phyloP scores from a whole-genome alignment of 202 grass and related monocot species.

The Setaria viridis region DNA sequence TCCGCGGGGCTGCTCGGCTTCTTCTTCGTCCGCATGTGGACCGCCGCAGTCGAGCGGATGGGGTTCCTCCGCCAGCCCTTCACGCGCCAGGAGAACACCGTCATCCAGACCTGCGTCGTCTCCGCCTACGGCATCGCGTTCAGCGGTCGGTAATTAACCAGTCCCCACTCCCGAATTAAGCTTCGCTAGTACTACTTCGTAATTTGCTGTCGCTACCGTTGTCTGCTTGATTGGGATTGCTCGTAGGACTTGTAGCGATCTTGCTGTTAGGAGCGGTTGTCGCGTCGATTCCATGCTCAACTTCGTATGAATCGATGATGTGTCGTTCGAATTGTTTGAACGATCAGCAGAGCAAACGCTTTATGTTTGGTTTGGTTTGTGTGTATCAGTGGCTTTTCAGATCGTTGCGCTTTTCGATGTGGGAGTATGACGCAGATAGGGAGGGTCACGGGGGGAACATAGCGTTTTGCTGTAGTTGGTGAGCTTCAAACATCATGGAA shows the following conservation, averaged over 20 bases:
- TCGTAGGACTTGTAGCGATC: not conserved
- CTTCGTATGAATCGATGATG: not conserved
- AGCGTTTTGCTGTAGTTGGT: constrained; percentile 42
- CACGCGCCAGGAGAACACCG: constrained; percentile 93
- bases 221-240: not conserved
- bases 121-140: constrained; percentile 80
- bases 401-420: not conserved
- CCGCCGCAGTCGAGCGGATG: constrained; percentile 55
- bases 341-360: constrained; percentile 29
- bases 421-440: constrained; percentile 3
- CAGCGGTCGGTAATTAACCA: constrained; percentile 62
- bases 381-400: not conserved
- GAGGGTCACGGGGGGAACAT: constrained; percentile 6
- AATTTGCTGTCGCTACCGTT: not conserved
- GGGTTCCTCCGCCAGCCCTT: constrained; percentile 71
- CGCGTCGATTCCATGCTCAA: constrained; percentile 16
- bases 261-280: not conserved
- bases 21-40: constrained; percentile 86
- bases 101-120: constrained; percentile 94
- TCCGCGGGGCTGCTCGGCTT: constrained; percentile 68
- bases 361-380: constrained; percentile 22
- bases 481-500: constrained; percentile 31
- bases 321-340: constrained; percentile 10
- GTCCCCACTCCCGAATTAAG: not conserved
- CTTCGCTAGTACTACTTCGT: not conserved